Evolutionary conservation across 495 filamentous ascomycete species (phyloP).

Genomic region (Halenospora varia): DNA sequence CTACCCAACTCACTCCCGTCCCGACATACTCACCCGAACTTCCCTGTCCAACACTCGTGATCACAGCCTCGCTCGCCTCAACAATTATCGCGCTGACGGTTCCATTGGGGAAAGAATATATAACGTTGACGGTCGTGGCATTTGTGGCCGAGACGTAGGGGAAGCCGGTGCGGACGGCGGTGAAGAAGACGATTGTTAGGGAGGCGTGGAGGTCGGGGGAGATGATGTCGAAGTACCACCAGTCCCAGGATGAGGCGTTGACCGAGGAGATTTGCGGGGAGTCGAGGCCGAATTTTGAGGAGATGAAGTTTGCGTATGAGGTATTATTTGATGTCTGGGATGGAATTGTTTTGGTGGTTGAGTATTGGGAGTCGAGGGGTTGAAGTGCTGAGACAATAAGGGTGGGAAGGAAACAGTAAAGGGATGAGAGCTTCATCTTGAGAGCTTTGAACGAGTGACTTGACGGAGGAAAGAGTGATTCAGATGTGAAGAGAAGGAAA

Average conservation of each 20-base stretch:
- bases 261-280: conserved; percentile 26
- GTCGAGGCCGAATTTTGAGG: conserved; percentile 20
- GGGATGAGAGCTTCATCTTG: not conserved
- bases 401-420: not conserved
- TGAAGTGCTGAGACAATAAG: not conserved
- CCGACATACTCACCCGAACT: conserved; percentile 1
- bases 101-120: conserved; percentile 4
- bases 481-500: no score
- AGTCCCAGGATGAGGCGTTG: conserved; percentile 34
- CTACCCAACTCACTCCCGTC: not conserved
- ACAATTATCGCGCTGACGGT: not conserved
- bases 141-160: conserved; percentile 9
- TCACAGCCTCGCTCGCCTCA: not conserved
- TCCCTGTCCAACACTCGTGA: conserved; percentile 4
- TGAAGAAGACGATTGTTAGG: conserved; percentile 30
- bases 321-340: not conserved
- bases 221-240: conserved; percentile 41
- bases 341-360: not conserved
- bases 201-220: conserved; percentile 8
- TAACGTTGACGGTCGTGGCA: not conserved
- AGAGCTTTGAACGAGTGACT: no score
- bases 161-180: conserved; percentile 23
- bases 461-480: no score
- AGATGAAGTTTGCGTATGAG: not conserved
- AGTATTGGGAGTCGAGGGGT: not conserved